A percentile compares a stretch with the other conserved stretches of the same genome.
These are phyloP conservation scores for Fistulina hepatica DNA, from an alignment of 1,284 basidiomycete species.

Conservation along the genomic window DNA sequence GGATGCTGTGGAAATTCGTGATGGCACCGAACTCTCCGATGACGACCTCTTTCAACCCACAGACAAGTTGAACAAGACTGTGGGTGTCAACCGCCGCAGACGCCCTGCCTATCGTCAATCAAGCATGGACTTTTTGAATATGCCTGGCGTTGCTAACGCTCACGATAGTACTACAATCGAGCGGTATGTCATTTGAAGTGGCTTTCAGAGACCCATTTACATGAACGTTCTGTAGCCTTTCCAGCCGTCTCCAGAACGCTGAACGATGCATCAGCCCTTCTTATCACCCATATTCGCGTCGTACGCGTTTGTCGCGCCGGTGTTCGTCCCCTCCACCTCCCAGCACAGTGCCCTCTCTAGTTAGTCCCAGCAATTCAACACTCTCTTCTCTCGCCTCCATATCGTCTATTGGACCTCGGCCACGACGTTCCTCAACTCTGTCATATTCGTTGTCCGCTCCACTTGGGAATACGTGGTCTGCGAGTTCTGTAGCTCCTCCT, in stretches of 20 bases:
- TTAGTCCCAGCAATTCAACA: conserved; percentile 52
- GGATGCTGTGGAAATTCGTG: conserved; percentile 19
- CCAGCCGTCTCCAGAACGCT: conserved; percentile 54
- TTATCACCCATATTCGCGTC: conserved; percentile 52
- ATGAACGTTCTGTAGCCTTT: conserved; percentile 36
- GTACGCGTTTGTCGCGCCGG: conserved; percentile 22
- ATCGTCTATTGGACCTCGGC: conserved; percentile 13
- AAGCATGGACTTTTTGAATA: conserved; percentile 73
- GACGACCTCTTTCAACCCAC: conserved; percentile 23
- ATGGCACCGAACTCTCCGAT: conserved; percentile 20
- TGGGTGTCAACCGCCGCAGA: too few species aligned
- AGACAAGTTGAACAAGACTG: conserved; percentile 5
- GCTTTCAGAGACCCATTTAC: conserved; percentile 6
- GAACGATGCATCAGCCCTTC: conserved; percentile 42
- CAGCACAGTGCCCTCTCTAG: conserved; percentile 29
- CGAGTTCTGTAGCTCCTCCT: too few species aligned
- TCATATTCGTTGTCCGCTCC: conserved; percentile 23
- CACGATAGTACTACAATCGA: conserved; percentile 42
- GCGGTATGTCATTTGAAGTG: conserved; percentile 34
- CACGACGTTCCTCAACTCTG: neutral
- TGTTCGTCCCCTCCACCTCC: conserved; percentile 30
- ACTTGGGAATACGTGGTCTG: too few species aligned
- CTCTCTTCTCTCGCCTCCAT: conserved; percentile 37
- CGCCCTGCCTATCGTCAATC: conserved; percentile 66
- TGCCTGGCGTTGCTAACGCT: conserved; percentile 33